phyloP scores from a whole-genome alignment of 2,329 filamentous ascomycete species.

The Alternaria triticina region DNA sequence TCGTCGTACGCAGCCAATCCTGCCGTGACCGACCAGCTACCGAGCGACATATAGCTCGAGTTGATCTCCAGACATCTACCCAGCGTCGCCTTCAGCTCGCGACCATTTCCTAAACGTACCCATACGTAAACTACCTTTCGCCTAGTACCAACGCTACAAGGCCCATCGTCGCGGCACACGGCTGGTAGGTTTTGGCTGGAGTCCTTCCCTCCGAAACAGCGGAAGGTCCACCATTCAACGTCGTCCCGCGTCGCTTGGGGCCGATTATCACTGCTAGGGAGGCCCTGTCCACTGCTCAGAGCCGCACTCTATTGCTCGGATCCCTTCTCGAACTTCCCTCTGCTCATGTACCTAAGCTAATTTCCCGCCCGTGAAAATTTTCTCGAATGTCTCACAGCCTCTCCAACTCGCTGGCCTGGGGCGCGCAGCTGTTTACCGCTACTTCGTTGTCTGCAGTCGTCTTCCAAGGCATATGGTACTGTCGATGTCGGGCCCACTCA shows the following conservation, averaged over 20 bases:
- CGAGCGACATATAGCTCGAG: slow-evolving; percentile 16
- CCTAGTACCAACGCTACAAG: slow-evolving; percentile 28
- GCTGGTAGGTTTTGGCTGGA: slow-evolving; percentile 18
- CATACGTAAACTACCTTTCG: slow-evolving; percentile 9
- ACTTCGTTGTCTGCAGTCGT: slow-evolving; percentile 28
- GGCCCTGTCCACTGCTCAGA: slow-evolving; percentile 40
- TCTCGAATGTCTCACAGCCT: slow-evolving; percentile 41
- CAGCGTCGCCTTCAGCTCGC: slow-evolving; percentile 20
- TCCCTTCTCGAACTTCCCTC: slow-evolving; percentile 32
- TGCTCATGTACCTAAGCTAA: slow-evolving; percentile 36
- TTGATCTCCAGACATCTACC: slow-evolving; percentile 10
- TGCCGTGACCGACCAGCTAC: slow-evolving; percentile 26
- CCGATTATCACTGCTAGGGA: slow-evolving; percentile 29
- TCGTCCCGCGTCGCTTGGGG: slow-evolving; percentile 33
- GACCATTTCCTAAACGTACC: slow-evolving; percentile 12
- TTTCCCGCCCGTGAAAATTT: slow-evolving; percentile 46
- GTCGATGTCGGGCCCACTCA: slow-evolving; percentile 31
- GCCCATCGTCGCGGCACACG: slow-evolving; percentile 37
- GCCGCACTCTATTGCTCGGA: slow-evolving; percentile 46
- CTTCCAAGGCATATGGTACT: slow-evolving; percentile 26
- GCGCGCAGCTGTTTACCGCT: slow-evolving; percentile 46
- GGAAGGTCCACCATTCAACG: slow-evolving; percentile 39
- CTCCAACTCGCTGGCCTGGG: slow-evolving; percentile 28
- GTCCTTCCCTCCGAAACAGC: slow-evolving; percentile 32
- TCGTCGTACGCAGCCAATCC: slow-evolving; percentile 20